Evolutionary conservation across 2,329 filamentous ascomycete genomes (phyloP), one percentile per base, ranked within the genome.

Genomic region (Trichoderma aggressivum): DNA sequence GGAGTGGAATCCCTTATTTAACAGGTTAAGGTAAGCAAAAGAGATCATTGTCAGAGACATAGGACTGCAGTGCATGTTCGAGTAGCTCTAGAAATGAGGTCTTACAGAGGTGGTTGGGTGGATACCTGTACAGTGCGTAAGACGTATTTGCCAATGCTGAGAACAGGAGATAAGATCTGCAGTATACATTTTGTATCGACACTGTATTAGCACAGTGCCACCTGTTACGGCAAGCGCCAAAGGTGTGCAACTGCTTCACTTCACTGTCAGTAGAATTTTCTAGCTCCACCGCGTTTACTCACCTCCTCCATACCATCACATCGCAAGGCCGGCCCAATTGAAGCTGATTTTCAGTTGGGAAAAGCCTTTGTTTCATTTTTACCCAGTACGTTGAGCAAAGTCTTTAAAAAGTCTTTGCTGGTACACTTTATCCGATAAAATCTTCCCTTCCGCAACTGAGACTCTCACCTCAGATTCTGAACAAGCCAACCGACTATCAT

Each of bases 261-360:
- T 53, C n/a, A 21, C 47, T 26, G n/a, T 61, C 56, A 34, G 43
- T 53, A 60, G 56, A 63, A 62, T 62, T 65, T 65, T 65, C 60
- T 30, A 43, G 47, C 68, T 65, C 68, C 60, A 70, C 60, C n/a
- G 55, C 58, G 24, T 59, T 64, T 47, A 43, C 43, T 63, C 67
- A 70, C 47, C 30, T 70, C 34, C 21, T 28, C 26, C 26, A 24
- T 24, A 32, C 2, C 59, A 56, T 62, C 36, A 26, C 47, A 28
- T 16, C 26, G 14, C 43, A 32, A 70, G 34, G 50, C 47, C 36
- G 32, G 32, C 7, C 59, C 47, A 39, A 63, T 58, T 63, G 47
- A 21, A 55, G n/a, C 32, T 39, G 47, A 18, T 43, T 24, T 56
- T 26, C 16, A 39, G 24, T 50, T 8, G 39, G 47, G 12, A 28